Conservation (phyloP, 169 alveolate genomes). For the Fabrea salina region DNA sequence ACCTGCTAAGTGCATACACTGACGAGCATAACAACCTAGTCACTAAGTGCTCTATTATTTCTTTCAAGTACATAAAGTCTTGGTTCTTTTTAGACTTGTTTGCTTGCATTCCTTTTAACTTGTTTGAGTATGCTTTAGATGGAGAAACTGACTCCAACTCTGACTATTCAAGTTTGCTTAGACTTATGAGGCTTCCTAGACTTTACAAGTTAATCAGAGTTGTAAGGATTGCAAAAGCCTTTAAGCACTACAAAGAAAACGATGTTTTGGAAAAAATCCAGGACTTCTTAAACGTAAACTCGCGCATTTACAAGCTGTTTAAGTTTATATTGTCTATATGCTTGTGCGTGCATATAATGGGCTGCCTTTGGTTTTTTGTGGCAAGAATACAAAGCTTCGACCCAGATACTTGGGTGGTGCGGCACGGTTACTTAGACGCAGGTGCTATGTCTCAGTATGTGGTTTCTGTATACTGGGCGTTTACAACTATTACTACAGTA, state of each 20-base stretch:
- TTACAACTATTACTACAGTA: slow-evolving; percentile 66
- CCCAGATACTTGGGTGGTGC: slow-evolving; percentile 55
- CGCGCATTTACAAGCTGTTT: slow-evolving; percentile 45
- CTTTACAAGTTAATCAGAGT: slow-evolving; percentile 56
- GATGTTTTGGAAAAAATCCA: slow-evolving; percentile 28
- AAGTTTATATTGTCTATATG: slow-evolving; percentile 44
- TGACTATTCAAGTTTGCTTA: slow-evolving; percentile 37
- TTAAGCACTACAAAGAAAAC: slow-evolving; percentile 12
- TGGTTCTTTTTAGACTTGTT: slow-evolving; percentile 67
- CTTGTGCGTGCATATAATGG: slow-evolving; percentile 63
- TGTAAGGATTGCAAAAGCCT: slow-evolving; percentile 46
- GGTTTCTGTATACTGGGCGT: slow-evolving; percentile 53
- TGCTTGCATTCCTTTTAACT: slow-evolving; percentile 57
- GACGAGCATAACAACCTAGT: not conserved
- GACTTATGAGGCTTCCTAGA: slow-evolving; percentile 60
- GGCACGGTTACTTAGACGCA: not conserved
- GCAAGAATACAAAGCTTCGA: slow-evolving; percentile 54
- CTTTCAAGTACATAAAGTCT: slow-evolving; percentile 44
- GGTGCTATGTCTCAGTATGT: slow-evolving; percentile 38
- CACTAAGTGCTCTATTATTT: not conserved
- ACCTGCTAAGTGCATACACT: not conserved
- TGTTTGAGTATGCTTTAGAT: not conserved
- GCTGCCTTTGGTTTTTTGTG: slow-evolving; percentile 64
- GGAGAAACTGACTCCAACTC: not conserved
- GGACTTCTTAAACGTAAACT: slow-evolving; percentile 43